These are phyloP conservation scores for Penicillium salamii DNA, from an alignment of 495 filamentous ascomycete genomes.

Conservation along the genomic window DNA sequence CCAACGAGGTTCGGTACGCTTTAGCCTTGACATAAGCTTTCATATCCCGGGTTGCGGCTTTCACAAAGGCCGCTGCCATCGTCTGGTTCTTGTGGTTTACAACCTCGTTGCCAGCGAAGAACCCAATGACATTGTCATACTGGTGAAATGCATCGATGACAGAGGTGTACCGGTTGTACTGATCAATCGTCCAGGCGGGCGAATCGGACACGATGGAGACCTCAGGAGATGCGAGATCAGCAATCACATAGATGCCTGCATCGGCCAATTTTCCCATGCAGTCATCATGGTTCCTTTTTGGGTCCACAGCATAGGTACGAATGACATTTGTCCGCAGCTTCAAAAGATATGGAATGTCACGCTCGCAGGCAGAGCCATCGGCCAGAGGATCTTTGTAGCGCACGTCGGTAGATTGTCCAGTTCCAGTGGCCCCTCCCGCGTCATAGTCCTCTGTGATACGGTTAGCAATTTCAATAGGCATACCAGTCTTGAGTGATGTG, in stretches of 20 bases:
- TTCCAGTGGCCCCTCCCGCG: slow-evolving; percentile 12
- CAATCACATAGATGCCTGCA: slow-evolving; percentile 89
- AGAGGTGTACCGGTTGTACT: slow-evolving; percentile 72
- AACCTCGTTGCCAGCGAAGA: slow-evolving; percentile 96
- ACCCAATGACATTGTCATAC: slow-evolving; percentile 85
- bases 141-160: slow-evolving; percentile 75
- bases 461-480: slow-evolving; percentile 12
- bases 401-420: slow-evolving; percentile 26
- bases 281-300: slow-evolving; percentile 63
- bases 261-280: slow-evolving; percentile 81
- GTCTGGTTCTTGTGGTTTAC: slow-evolving; percentile 72
- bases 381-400: slow-evolving; percentile 67
- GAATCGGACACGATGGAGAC: slow-evolving; percentile 77
- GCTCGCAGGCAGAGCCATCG: slow-evolving; percentile 61
- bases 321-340: slow-evolving; percentile 80
- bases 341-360: slow-evolving; percentile 74
- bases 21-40: slow-evolving; percentile 83
- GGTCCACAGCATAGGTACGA: slow-evolving; percentile 89
- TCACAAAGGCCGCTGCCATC: slow-evolving; percentile 83
- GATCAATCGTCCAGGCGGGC: slow-evolving; percentile 69
- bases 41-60: slow-evolving; percentile 89
- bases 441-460: slow-evolving; percentile 43
- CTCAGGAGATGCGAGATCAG: slow-evolving; percentile 79
- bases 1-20: slow-evolving; percentile 66
- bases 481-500: too few relatives aligned